phyloP scores from a whole-genome alignment of 2,329 filamentous ascomycete genomes.

The Botrytis hyacinthi region DNA sequence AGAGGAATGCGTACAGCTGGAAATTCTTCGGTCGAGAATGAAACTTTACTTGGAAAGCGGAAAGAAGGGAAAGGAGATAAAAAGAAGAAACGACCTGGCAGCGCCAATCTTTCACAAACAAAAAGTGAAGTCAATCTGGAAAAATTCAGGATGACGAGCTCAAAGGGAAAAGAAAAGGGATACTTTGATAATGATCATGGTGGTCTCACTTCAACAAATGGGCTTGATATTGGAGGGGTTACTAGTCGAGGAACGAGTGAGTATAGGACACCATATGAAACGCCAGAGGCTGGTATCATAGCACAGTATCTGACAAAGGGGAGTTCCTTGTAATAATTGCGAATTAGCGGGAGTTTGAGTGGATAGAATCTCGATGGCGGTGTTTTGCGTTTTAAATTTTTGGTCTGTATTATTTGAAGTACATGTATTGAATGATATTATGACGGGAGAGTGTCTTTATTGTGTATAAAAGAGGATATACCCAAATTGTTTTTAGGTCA shows the following conservation, averaged over 20 bases:
- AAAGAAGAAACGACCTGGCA: constrained; percentile 17
- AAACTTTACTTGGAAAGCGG: constrained; percentile 26
- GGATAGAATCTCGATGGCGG: not conserved
- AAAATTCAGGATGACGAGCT: not conserved
- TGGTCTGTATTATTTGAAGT: constrained; percentile 11
- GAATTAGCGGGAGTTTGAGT: constrained; percentile 15
- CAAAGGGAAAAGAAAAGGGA: constrained; percentile 6
- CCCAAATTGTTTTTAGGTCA: constrained; percentile 12
- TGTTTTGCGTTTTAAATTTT: not conserved
- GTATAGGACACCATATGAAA: constrained; percentile 6
- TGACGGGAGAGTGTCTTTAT: not conserved
- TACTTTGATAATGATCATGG: constrained; percentile 15
- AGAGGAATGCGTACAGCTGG: constrained; percentile 35
- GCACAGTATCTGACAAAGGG: constrained; percentile 11
- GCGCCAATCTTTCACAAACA: constrained; percentile 19
- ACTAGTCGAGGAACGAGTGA: constrained; percentile 14
- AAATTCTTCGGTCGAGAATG: constrained; percentile 32
- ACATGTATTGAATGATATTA: constrained; percentile 14
- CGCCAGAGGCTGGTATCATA: constrained; percentile 7
- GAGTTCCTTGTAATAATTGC: constrained; percentile 12
- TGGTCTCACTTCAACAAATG: not conserved
- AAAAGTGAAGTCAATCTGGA: constrained; percentile 28
- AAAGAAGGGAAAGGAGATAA: constrained; percentile 19
- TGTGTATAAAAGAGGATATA: constrained; percentile 18
- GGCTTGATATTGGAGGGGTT: not conserved